Conservation (phyloP, 768 basidiomycete genomes). For the Psilocybe cyanescens region DNA sequence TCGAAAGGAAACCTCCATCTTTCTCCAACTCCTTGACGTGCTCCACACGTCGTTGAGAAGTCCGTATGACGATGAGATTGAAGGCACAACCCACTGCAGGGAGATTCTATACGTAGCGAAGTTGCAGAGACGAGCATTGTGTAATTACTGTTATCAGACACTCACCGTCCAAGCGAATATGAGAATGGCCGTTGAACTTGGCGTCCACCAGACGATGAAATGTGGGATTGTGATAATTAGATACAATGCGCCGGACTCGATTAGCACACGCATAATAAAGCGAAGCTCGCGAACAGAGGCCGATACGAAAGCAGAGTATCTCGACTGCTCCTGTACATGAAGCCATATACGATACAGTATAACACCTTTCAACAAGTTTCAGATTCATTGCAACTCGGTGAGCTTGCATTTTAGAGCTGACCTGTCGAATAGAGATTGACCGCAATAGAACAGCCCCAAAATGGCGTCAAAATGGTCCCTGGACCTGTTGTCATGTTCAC, state of each 20-base stretch:
- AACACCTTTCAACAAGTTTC: not conserved
- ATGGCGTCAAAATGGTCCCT: slow-evolving; percentile 5
- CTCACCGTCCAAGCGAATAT: slow-evolving; percentile 11
- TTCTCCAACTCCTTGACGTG: not conserved
- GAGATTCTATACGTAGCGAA: slow-evolving; percentile 4
- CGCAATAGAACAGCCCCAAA: slow-evolving; percentile 6
- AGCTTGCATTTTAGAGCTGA: not conserved
- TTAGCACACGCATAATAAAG: slow-evolving; percentile 14
- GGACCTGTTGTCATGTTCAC: slow-evolving; percentile 12
- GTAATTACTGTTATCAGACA: not conserved
- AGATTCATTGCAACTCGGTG: no score
- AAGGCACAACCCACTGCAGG: slow-evolving; percentile 12
- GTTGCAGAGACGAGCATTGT: not conserved
- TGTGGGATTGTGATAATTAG: slow-evolving; percentile 13
- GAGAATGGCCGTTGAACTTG: slow-evolving; percentile 9
- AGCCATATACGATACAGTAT: slow-evolving; percentile 11
- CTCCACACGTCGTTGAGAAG: slow-evolving; percentile 8
- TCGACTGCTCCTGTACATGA: not conserved
- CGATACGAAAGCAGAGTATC: not conserved
- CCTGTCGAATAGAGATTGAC: slow-evolving; percentile 9
- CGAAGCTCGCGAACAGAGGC: slow-evolving; percentile 9
- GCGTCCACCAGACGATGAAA: slow-evolving; percentile 16
- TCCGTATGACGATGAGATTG: slow-evolving; percentile 17
- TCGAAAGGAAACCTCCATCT: not conserved
- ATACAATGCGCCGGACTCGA: slow-evolving; percentile 15